Evolutionary conservation across 2,329 filamentous ascomycete genomes (phyloP), one percentile per base, ranked within the genome.

Genomic region (Ophiosphaerella narmari): DNA sequence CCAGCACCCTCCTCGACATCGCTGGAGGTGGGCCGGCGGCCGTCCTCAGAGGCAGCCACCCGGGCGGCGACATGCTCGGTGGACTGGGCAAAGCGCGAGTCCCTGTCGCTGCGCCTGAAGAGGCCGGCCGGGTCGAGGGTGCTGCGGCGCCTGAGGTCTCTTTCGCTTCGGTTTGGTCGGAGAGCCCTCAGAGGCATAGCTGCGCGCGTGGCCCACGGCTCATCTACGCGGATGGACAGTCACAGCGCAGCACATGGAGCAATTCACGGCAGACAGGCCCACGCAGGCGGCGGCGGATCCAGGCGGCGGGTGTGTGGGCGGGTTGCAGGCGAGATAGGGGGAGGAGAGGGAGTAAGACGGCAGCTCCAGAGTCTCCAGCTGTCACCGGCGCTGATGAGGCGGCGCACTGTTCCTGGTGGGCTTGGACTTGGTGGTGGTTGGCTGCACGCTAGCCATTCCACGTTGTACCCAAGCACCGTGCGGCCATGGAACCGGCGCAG

Each of bases 71-170:
- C 58, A 44, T 66, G 55, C 34, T 67, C 65, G 49, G 50, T 43
- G 23, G 68, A 69, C 46, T 50, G 50, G 54, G 62, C 54, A 33
- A 57, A 52, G 33, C 50, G 57, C 44, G 59, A 43, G 53, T 57
- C 52, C 52, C 62, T 62, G 60, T 70, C 70, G 58, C 50, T 58
- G 54, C 70, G 67, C 52, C 55, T 70, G 66, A 74, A 71, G 54
- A 75, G 57, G 56, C 59, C 61, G 39, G 60, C 58, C 31, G 74
- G 71, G 52, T 77, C 74, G 59, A 77, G 67, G 45, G 75, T 75
- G 57, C 75, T 78, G 54, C 74, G 71, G 48, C 77, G 75, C 53
- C 73, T 71, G 62, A 75, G 71, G 58, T 76, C 72, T 59, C 66
- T 69, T 46, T 75, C 72, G 61, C 71, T 74, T 53, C 65, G 69